Conservation (phyloP, 2,329 filamentous ascomycete species). For the Clarireedia sp. region DNA sequence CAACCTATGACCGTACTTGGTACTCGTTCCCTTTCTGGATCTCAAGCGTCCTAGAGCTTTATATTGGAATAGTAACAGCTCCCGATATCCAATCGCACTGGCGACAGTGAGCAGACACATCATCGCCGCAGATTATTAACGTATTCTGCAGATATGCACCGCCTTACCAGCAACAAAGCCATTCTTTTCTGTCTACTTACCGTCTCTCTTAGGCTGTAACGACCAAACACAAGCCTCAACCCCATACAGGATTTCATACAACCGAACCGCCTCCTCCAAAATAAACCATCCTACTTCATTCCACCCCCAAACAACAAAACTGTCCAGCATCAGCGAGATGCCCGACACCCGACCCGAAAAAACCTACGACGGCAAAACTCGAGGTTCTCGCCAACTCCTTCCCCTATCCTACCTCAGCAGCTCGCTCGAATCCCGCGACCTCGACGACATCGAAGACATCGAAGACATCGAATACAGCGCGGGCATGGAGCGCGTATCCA, state of each 20-base stretch:
- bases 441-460: background rate
- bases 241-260: background rate
- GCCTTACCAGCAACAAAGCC: slow-evolving; percentile 37
- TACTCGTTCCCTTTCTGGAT: slow-evolving; percentile 30
- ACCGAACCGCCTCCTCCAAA: background rate
- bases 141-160: slow-evolving; percentile 32
- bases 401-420: background rate
- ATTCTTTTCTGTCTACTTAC: slow-evolving; percentile 35
- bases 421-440: background rate
- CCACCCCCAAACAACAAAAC: background rate
- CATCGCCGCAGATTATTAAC: background rate
- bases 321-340: background rate
- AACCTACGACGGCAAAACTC: background rate
- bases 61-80: slow-evolving; percentile 34
- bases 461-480: background rate
- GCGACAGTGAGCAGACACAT: background rate
- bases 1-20: slow-evolving; percentile 30
- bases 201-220: slow-evolving; percentile 11
- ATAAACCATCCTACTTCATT: background rate
- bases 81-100: background rate
- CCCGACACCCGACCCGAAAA: background rate
- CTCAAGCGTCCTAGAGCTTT: slow-evolving; percentile 32
- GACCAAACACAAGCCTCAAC: background rate
- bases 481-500: background rate
- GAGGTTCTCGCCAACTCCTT: background rate